Evolutionary conservation across 495 filamentous ascomycete species (phyloP).

Genomic region (Rostrohypoxylon terebratum): DNA sequence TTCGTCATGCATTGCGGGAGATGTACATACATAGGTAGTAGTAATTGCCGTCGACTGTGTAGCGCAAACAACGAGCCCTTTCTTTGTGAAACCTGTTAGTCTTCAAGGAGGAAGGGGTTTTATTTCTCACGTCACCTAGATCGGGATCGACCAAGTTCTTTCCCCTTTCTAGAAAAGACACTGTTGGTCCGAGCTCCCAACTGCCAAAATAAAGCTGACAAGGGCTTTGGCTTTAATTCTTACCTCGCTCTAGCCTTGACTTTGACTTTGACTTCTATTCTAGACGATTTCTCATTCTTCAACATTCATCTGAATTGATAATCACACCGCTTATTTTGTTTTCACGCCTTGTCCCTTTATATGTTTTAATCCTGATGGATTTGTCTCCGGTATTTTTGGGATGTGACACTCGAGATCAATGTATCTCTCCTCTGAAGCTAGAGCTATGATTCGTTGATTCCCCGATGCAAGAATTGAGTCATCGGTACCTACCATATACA

Average conservation of each 20-base stretch:
- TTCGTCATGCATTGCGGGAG: neutral
- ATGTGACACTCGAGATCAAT: neutral
- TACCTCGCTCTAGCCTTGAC: constrained; percentile 14
- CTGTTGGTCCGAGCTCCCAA: constrained; percentile 35
- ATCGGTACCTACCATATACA: constrained; percentile 4
- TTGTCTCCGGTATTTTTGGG: neutral
- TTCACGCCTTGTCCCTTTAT: neutral
- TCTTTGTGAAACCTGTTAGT: constrained; percentile 35
- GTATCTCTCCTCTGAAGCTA: neutral
- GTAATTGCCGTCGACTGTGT: neutral
- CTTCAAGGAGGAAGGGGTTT: constrained; percentile 37
- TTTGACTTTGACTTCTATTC: constrained; percentile 3
- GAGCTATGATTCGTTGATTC: neutral
- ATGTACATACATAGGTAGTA: neutral
- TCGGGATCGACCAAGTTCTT: constrained; percentile 31
- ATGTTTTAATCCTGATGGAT: neutral
- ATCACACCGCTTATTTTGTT: constrained; percentile 34
- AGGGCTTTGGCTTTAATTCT: constrained; percentile 41
- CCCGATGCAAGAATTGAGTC: constrained; percentile 2
- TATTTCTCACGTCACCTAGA: constrained; percentile 35
- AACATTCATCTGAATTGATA: constrained; percentile 13
- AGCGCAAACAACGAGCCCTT: constrained; percentile 14
- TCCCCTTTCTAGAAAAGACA: constrained; percentile 33
- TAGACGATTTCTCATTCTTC: neutral
- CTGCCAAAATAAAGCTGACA: constrained; percentile 21